These are phyloP conservation scores for Podaxis pistillaris DNA, from an alignment of 768 basidiomycete species.

Conservation along the genomic window DNA sequence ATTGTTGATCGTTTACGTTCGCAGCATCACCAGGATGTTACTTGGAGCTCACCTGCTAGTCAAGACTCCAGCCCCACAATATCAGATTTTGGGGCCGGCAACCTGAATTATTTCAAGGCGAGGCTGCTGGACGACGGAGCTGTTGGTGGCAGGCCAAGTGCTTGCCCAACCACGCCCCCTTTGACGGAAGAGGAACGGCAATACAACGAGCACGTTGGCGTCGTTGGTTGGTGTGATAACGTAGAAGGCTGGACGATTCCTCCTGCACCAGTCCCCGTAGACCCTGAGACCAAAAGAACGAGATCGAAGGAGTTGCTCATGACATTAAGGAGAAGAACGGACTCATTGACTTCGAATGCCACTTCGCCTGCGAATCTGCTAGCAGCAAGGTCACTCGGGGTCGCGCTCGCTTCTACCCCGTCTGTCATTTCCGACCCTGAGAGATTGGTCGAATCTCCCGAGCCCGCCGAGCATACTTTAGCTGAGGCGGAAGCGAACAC, in stretches of 20 bases:
- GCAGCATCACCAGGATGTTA: slow-evolving; percentile 15
- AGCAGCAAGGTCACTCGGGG: background rate
- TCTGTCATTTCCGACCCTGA: background rate
- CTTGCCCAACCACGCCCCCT: background rate
- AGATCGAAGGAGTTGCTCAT: slow-evolving; percentile 15
- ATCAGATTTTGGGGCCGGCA: slow-evolving; percentile 2
- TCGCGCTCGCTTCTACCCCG: slow-evolving; percentile 2
- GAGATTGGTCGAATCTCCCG: slow-evolving; percentile 12
- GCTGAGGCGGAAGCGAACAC: background rate
- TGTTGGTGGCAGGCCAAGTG: background rate
- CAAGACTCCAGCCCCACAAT: slow-evolving; percentile 5
- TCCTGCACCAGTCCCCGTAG: background rate
- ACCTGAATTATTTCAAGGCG: background rate
- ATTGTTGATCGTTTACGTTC: slow-evolving; percentile 58
- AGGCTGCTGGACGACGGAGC: background rate
- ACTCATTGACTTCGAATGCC: slow-evolving; percentile 7
- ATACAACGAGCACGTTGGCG: background rate
- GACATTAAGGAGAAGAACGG: slow-evolving; percentile 11
- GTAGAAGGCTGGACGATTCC: slow-evolving; percentile 11
- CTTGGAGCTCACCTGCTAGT: slow-evolving; percentile 15
- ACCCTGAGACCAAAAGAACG: slow-evolving; percentile 12
- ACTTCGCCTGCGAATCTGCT: background rate
- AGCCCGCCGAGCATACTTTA: background rate
- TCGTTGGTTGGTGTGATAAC: slow-evolving; percentile 1
- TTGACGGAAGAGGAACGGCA: slow-evolving; percentile 6